Percentiles rank a stretch among this genome's conserved stretches.
phyloP scores from a whole-genome alignment of 495 filamentous ascomycete species.

The Choiromyces venosus region DNA sequence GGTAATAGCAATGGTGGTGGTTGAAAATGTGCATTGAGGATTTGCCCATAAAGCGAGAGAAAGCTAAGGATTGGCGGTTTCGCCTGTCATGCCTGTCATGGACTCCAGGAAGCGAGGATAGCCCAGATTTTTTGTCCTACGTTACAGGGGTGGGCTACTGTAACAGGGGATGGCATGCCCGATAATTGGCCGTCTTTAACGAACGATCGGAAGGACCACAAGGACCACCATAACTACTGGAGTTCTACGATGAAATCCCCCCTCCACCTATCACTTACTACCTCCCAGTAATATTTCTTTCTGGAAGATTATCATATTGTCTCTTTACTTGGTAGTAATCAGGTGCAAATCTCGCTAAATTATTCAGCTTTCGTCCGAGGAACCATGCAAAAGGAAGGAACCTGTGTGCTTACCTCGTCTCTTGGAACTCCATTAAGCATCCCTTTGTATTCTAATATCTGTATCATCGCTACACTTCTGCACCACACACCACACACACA shows the following conservation, averaged over 20 bases:
- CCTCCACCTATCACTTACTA: neutral
- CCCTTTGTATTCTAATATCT: constrained; percentile 21
- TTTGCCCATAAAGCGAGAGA: neutral
- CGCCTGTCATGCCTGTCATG: neutral
- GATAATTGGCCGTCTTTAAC: neutral
- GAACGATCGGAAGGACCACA: neutral
- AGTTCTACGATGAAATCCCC: neutral
- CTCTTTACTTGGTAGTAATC: neutral
- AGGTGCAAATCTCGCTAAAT: neutral
- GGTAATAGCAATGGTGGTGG: neutral
- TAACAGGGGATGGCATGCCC: neutral
- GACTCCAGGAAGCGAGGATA: neutral
- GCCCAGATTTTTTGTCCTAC: constrained; percentile 1
- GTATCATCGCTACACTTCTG: constrained; percentile 45
- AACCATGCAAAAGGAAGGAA: neutral
- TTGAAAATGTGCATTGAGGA: neutral
- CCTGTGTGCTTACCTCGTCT: constrained; percentile 8
- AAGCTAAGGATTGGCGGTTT: neutral
- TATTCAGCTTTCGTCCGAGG: neutral
- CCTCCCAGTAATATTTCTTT: neutral
- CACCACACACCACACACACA: constrained; percentile 60
- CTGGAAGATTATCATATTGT: neutral
- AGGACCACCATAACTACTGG: neutral
- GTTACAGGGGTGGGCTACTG: neutral
- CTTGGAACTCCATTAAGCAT: constrained; percentile 18